Evolutionary conservation across 1,139 yeast species (phyloP), one percentile per base, ranked within the genome.

Genomic region (Diutina rugosa): DNA sequence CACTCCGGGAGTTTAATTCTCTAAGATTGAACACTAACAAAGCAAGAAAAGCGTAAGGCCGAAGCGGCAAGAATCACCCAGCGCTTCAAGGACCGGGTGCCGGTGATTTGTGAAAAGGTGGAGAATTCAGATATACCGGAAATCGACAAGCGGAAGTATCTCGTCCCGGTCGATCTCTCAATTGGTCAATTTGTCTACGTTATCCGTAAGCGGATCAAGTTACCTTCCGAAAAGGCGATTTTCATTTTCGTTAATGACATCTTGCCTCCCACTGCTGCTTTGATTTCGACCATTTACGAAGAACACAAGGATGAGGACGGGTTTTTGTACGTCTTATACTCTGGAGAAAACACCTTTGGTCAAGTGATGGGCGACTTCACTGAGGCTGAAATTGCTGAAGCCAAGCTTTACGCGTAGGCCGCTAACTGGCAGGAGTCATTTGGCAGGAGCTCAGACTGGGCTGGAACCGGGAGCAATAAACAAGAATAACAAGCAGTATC

Each of bases 231-330:
- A 72, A 91, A 93, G 84, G 99, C 99, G 54, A 91, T 93, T 63
- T 93, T 93, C 72, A 90, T 93, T 63, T 93, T 93, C 71, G 96
- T 93, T 60, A 91, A 93, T 68, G 99, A 93, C 69, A 91, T 93
- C 59, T 80, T 93, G 64, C 99, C 99, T 28, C 98, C 98, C 55
- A 93, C 99, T 2, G 97, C 98, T 28, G 96, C 98, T 32, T 81
- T 93, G 64, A 90, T 93, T 91, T 87, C 96, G 64, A 81, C 93
- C 35, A 87, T 93, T 61, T 93, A 93, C 68, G 96, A 90, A 65
- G 97, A 93, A 71, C 97, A 93, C 72, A 90, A 90, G 74, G 99
- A 93, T 68, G 91, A 91, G 67, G 99, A 93, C 69, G 99, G 99
- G 47, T 93, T 93, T 72, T 81, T 93, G 67, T 93, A 93, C 71